phyloP scores from a whole-genome alignment of 2,329 filamentous ascomycete species.

The Blastomyces silverae region DNA sequence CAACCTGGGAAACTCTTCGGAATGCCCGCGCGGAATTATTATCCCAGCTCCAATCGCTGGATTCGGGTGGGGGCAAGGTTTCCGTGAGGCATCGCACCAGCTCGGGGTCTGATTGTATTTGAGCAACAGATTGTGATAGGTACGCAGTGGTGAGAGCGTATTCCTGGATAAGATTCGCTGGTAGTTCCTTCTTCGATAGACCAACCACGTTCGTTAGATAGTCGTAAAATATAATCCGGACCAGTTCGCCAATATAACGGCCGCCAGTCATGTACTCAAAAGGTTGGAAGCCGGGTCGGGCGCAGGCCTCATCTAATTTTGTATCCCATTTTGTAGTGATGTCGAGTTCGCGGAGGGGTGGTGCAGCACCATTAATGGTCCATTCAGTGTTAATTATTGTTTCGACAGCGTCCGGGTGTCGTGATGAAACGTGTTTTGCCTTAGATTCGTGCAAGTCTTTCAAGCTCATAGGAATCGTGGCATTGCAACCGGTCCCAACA shows the following conservation, averaged over 20 bases:
- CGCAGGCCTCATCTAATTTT: slow-evolving; percentile 58
- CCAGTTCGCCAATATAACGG: slow-evolving; percentile 69
- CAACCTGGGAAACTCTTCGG: slow-evolving; percentile 60
- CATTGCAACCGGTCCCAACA: slow-evolving; percentile 74
- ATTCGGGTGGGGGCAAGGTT: slow-evolving; percentile 48
- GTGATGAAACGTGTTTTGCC: slow-evolving; percentile 45
- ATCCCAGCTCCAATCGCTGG: slow-evolving; percentile 56
- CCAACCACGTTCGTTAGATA: slow-evolving; percentile 48
- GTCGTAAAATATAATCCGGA: slow-evolving; percentile 62
- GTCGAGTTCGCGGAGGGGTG: slow-evolving; percentile 52
- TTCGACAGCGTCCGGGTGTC: slow-evolving; percentile 49
- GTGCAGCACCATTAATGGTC: slow-evolving; percentile 70
- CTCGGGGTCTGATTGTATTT: slow-evolving; percentile 44
- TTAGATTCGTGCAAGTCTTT: slow-evolving; percentile 59
- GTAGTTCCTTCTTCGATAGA: slow-evolving; percentile 43
- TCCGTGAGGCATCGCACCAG: slow-evolving; percentile 43
- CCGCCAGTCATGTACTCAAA: slow-evolving; percentile 81
- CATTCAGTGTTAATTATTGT: slow-evolving; percentile 79
- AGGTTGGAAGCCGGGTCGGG: slow-evolving; percentile 69
- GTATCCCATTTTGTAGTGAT: slow-evolving; percentile 67
- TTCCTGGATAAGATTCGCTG: slow-evolving; percentile 48
- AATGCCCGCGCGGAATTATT: slow-evolving; percentile 53
- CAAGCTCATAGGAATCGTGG: slow-evolving; percentile 65
- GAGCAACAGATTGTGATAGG: slow-evolving; percentile 61
- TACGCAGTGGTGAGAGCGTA: slow-evolving; percentile 66